These are phyloP conservation scores for Trichoderma reesei DNA, from an alignment of 495 filamentous ascomycete genomes.

Conservation along the genomic window DNA sequence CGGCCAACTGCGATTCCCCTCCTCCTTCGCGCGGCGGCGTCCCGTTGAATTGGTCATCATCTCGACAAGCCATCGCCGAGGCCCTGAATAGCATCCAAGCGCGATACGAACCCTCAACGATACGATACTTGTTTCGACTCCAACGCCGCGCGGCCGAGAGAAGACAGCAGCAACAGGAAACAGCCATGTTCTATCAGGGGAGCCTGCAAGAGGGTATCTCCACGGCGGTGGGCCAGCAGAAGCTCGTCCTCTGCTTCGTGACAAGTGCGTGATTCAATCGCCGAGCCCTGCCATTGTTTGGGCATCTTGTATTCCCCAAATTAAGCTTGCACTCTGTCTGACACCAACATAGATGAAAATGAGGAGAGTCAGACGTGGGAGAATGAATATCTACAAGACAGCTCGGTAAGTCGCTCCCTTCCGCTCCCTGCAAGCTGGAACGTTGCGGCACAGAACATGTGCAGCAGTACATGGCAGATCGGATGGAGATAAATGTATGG, in stretches of 20 bases:
- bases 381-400: constrained; percentile 54
- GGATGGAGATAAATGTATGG: too few species aligned
- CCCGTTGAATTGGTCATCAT: not conserved
- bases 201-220: constrained; percentile 69
- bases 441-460: too few species aligned
- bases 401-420: constrained; percentile 35
- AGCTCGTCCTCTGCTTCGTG: constrained; percentile 38
- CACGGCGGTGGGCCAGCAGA: constrained; percentile 53
- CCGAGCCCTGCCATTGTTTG: not conserved
- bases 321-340: constrained; percentile 15
- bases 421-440: not conserved
- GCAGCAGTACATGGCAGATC: too few species aligned
- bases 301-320: too few species aligned
- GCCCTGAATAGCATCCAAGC: too few species aligned
- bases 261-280: constrained; percentile 36
- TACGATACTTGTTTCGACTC: too few species aligned
- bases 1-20: not conserved
- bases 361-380: constrained; percentile 67
- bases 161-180: not conserved
- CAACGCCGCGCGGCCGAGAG: too few species aligned
- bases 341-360: constrained; percentile 42
- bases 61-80: too few species aligned
- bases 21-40: not conserved
- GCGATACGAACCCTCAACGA: not conserved
- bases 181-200: constrained; percentile 70